Evolutionary conservation across 306 rosid genomes (phyloP).

Genomic region (Morella rubra): DNA sequence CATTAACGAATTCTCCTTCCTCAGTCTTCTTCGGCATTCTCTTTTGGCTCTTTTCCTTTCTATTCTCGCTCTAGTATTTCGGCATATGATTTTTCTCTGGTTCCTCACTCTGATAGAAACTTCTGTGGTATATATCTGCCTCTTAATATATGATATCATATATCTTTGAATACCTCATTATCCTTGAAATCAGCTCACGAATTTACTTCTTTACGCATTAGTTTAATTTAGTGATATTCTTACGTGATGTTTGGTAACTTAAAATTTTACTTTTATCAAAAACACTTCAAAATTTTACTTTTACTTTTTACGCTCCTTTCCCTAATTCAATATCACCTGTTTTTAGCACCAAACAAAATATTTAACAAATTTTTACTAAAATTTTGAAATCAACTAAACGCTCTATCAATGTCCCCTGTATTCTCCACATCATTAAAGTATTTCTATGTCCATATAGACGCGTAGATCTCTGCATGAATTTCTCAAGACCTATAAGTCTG

Average conservation of each 20-base stretch:
- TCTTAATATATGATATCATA: not conserved
- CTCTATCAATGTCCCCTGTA: too few relatives aligned
- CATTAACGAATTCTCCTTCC: slow-evolving; percentile 4
- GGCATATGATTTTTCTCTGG: not conserved
- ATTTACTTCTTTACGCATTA: not conserved
- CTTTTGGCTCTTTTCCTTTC: slow-evolving; percentile 23
- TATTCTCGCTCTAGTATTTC: slow-evolving; percentile 11
- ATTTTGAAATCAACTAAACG: too few relatives aligned
- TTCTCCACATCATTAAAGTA: too few relatives aligned
- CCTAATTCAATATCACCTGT: too few relatives aligned
- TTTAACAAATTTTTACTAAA: too few relatives aligned
- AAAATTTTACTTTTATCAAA: too few relatives aligned
- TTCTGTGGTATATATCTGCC: not conserved
- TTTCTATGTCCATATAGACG: not conserved
- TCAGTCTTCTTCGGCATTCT: not conserved
- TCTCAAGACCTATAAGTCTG: not conserved
- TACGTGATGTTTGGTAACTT: not conserved
- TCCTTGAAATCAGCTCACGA: slow-evolving; percentile 10
- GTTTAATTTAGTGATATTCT: not conserved
- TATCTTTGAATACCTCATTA: slow-evolving; percentile 3
- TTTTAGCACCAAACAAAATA: too few relatives aligned
- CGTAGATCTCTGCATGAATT: not conserved
- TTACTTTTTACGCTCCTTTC: too few relatives aligned
- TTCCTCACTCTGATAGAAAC: slow-evolving; percentile 9
- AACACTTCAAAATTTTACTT: too few relatives aligned